Evolutionary conservation across 108 stramenopile genomes (phyloP).

Genomic region (Heterococcus sp.): DNA sequence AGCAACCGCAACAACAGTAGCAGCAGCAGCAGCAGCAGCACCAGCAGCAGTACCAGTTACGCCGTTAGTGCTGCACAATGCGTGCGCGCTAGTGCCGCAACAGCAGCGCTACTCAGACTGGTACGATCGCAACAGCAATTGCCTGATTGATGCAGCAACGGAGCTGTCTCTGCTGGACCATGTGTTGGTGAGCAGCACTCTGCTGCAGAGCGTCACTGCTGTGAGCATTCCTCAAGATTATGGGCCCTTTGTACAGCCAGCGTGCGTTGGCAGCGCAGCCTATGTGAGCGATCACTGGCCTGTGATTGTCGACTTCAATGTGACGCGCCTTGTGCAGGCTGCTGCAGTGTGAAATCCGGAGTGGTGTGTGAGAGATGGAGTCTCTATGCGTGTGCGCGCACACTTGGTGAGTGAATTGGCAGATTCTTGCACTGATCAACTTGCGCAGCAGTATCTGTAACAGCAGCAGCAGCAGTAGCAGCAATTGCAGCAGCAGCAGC

Average conservation of each 20-base stretch:
- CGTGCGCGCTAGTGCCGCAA: neutral
- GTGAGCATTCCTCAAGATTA: neutral
- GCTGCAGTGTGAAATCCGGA: too few species aligned
- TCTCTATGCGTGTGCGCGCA: too few species aligned
- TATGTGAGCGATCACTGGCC: constrained; percentile 4
- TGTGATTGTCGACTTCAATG: neutral
- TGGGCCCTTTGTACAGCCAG: neutral
- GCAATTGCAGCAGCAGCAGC: too few species aligned
- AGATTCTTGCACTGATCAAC: too few species aligned
- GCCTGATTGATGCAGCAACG: neutral
- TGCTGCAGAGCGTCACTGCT: neutral
- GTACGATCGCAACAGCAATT: neutral
- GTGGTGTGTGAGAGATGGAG: too few species aligned
- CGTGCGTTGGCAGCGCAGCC: neutral
- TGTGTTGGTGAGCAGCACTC: neutral
- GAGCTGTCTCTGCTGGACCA: constrained; percentile 13
- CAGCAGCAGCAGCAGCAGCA: neutral
- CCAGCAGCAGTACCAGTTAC: too few species aligned
- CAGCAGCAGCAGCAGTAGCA: too few species aligned
- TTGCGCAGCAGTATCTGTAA: too few species aligned
- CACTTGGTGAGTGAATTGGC: too few species aligned
- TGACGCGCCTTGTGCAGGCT: too few species aligned
- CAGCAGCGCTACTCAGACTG: neutral
- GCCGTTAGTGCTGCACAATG: neutral
- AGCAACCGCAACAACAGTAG: neutral